A percentile compares a stretch with the other conserved stretches of the same genome.
Conservation (phyloP, 1,284 basidiomycete species). For the Cutaneotrichosporon sp. region DNA sequence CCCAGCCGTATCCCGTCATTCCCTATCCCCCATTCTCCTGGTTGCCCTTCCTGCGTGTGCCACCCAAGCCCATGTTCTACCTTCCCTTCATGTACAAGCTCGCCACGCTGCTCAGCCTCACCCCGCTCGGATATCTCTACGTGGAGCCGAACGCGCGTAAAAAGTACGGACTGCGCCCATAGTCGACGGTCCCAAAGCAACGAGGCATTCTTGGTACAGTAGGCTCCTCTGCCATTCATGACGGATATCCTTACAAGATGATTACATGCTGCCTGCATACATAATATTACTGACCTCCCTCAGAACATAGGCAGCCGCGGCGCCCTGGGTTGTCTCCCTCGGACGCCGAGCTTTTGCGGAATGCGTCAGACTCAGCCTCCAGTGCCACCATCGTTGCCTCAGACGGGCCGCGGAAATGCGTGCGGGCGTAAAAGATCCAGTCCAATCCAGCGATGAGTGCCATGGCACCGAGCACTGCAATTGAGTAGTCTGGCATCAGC, state of each 20-base stretch:
- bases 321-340: too few relatives aligned
- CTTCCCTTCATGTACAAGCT: conserved; percentile 42
- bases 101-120: conserved; percentile 35
- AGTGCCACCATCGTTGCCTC: conserved; percentile 7
- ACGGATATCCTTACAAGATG: too few relatives aligned
- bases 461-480: conserved; percentile 14
- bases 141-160: conserved; percentile 44
- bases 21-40: conserved; percentile 39
- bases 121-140: conserved; percentile 38
- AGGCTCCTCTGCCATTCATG: too few relatives aligned
- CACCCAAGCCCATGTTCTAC: conserved; percentile 37
- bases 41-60: conserved; percentile 26
- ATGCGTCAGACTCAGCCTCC: conserved; percentile 6
- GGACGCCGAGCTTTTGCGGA: too few relatives aligned
- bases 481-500: conserved; percentile 11
- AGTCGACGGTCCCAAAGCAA: too few relatives aligned
- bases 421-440: conserved; percentile 15
- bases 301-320: too few relatives aligned
- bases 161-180: conserved; percentile 43
- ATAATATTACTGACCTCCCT: too few relatives aligned
- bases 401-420: conserved; percentile 13
- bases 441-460: conserved; percentile 9
- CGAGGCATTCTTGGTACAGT: too few relatives aligned
- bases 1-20: conserved; percentile 35
- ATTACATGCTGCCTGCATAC: too few relatives aligned